Conservation (phyloP, 1,139 yeast species). For the Saccharomycopsis hybrid region DNA sequence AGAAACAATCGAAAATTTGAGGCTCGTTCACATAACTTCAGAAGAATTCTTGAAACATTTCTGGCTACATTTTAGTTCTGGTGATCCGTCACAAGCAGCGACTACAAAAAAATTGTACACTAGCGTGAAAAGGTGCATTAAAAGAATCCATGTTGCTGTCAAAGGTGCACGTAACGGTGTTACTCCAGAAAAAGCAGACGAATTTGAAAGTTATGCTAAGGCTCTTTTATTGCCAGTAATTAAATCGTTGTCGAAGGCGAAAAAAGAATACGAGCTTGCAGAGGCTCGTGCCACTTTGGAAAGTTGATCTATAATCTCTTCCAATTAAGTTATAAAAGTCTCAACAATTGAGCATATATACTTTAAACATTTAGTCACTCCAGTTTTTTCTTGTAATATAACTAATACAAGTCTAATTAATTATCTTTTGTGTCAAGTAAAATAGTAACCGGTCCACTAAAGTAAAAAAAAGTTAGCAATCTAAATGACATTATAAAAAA, state of each 20-base stretch:
- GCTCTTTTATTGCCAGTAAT: slow-evolving; percentile 27
- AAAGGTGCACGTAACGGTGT: slow-evolving; percentile 27
- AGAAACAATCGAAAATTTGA: slow-evolving; percentile 34
- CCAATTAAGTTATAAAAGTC: no score
- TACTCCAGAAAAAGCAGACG: slow-evolving; percentile 22
- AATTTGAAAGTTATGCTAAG: slow-evolving; percentile 25
- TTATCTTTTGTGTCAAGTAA: slow-evolving; percentile 31
- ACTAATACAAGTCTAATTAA: no score
- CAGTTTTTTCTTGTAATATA: no score
- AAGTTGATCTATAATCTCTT: no score
- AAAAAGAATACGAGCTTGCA: slow-evolving; percentile 26
- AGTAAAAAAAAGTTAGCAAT: not conserved
- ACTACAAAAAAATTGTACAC: slow-evolving; percentile 41
- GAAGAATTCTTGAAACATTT: slow-evolving; percentile 67
- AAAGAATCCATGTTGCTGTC: slow-evolving; percentile 36
- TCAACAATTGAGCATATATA: no score
- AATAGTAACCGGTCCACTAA: slow-evolving; percentile 35
- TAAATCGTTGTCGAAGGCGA: slow-evolving; percentile 27
- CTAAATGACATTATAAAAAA: not conserved
- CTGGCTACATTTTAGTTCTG: slow-evolving; percentile 57
- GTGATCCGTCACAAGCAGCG: slow-evolving; percentile 45
- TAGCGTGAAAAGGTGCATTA: slow-evolving; percentile 42
- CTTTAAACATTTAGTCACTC: no score
- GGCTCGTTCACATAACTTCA: slow-evolving; percentile 58
- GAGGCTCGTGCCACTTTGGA: slow-evolving; percentile 3